These are phyloP conservation scores for Cryptomeria japonica DNA, from an alignment of 75 land plant species.

Conservation along the genomic window DNA sequence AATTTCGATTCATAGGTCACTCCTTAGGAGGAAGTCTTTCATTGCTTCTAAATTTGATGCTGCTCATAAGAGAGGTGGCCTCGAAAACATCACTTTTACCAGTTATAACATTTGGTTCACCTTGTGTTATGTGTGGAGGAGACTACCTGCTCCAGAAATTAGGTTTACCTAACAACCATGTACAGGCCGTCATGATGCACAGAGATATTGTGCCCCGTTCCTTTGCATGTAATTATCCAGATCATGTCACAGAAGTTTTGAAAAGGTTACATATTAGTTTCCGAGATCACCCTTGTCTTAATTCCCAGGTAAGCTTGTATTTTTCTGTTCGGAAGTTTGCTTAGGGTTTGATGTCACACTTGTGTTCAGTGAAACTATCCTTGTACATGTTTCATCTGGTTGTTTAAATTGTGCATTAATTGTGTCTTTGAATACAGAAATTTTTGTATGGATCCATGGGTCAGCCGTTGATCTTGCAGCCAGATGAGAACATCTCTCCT, in stretches of 20 bases:
- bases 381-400: background rate
- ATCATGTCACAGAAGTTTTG: conserved; percentile 61
- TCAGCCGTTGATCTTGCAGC: conserved; percentile 70
- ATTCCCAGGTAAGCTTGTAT: conserved; percentile 5
- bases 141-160: conserved; percentile 41
- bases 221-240: conserved; percentile 80
- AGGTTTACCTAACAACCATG: conserved; percentile 49
- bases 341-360: no score
- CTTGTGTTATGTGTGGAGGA: conserved; percentile 22
- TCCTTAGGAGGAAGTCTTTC: conserved; percentile 91
- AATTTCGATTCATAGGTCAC: conserved; percentile 79
- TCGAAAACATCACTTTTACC: conserved; percentile 34
- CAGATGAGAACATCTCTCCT: conserved; percentile 64
- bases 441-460: conserved; percentile 79
- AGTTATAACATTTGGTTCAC: conserved; percentile 83
- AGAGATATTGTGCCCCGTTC: conserved; percentile 76
- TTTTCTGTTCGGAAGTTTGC: background rate
- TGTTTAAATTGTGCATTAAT: background rate
- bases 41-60: conserved; percentile 7
- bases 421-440: conserved; percentile 45
- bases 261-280: conserved; percentile 58
- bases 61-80: conserved; percentile 18
- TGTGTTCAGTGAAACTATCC: background rate
- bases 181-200: conserved; percentile 16
- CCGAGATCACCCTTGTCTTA: conserved; percentile 69